A percentile compares a stretch with the other conserved stretches of the same genome.
Conservation (phyloP, 1,284 basidiomycete genomes). For the Anthracocystis walkeri region DNA sequence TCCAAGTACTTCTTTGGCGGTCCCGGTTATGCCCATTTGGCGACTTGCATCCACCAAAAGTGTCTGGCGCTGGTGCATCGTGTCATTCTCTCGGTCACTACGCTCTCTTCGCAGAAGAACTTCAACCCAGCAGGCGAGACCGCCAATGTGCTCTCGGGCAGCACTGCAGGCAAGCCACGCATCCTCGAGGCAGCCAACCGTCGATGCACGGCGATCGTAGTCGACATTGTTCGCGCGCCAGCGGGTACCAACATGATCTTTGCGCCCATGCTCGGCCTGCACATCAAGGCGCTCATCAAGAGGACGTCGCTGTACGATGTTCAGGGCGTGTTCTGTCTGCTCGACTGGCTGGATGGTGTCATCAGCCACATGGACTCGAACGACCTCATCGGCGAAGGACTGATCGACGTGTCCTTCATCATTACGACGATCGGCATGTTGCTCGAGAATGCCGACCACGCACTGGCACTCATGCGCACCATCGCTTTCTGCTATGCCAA, state of each 20-base stretch:
- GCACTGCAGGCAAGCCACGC: constrained; percentile 65
- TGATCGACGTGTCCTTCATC: constrained; percentile 63
- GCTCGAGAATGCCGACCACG: constrained; percentile 64
- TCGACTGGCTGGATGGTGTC: constrained; percentile 66
- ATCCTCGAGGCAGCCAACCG: constrained; percentile 66
- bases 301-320: constrained; percentile 66
- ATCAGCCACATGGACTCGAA: constrained; percentile 63
- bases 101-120: constrained; percentile 66
- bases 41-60: constrained; percentile 66
- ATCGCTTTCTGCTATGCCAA: constrained; percentile 67
- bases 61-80: constrained; percentile 63
- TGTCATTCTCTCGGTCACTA: constrained; percentile 65
- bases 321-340: constrained; percentile 65
- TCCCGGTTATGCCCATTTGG: constrained; percentile 64
- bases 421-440: constrained; percentile 60
- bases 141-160: constrained; percentile 64
- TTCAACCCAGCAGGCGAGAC: constrained; percentile 66
- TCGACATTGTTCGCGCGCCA: constrained; percentile 63
- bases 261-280: constrained; percentile 59
- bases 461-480: constrained; percentile 65
- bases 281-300: constrained; percentile 65
- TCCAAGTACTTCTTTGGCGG: constrained; percentile 63
- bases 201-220: constrained; percentile 64
- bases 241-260: constrained; percentile 55
- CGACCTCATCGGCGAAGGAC: constrained; percentile 50